phyloP scores from a whole-genome alignment of 2,329 filamentous ascomycete species.

The Sporothrix pseudoabietina region DNA sequence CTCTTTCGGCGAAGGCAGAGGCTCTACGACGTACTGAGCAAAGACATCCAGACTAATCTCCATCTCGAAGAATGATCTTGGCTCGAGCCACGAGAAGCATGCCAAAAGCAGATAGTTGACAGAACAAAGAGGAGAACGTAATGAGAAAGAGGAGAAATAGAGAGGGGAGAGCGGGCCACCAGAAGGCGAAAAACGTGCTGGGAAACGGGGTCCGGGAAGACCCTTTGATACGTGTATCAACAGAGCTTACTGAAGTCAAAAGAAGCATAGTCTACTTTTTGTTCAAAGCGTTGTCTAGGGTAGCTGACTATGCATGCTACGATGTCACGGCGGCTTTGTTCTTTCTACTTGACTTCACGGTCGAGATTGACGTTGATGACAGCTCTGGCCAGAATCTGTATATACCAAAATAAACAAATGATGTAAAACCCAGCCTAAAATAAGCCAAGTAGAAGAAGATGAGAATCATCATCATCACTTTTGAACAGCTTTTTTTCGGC shows the following conservation, averaged over 20 bases:
- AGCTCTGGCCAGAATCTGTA: neutral
- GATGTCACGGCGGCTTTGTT: neutral
- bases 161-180: neutral
- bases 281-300: neutral
- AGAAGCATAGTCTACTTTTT: neutral
- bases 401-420: neutral
- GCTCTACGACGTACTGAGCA: neutral
- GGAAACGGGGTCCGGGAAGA: neutral
- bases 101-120: neutral
- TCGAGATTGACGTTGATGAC: neutral
- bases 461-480: neutral
- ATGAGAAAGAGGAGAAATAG: neutral
- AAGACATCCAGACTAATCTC: neutral
- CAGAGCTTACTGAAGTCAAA: neutral
- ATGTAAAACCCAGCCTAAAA: neutral
- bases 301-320: neutral
- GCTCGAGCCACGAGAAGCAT: neutral
- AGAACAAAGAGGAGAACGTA: neutral
- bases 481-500: neutral
- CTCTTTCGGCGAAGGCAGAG: neutral
- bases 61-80: neutral
- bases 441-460: neutral
- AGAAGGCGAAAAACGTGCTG: neutral
- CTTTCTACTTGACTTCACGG: neutral
- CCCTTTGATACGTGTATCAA: neutral